These are phyloP conservation scores for Triticum aestivum DNA, from an alignment of 176 grass and related monocot genomes.

Conservation along the genomic window IWGSC_CS_RefSeq_v2.1 NC_057801.1:627396656-627397155, in stretches of 20 bases:
- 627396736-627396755: constrained; percentile 52
- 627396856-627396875: background rate
- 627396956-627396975: background rate
- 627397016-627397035: constrained; percentile 1
- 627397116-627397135: background rate
- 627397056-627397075: background rate
- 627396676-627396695: constrained; percentile 64
- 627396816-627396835: background rate
- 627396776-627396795: constrained; percentile 57
- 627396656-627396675: constrained; percentile 54
- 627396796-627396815: constrained; percentile 42
- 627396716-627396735: constrained; percentile 63
- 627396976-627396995: background rate
- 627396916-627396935: background rate
- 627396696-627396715: constrained; percentile 64
- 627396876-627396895: background rate
- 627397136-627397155: background rate
- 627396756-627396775: constrained; percentile 67
- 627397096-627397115: background rate
- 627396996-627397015: background rate
- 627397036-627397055: background rate
- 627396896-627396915: background rate
- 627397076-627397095: background rate
- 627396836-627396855: background rate
- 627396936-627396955: background rate